Conservation (phyloP, 1,139 yeast genomes). For the Scheffersomyces segobiensis region DNA sequence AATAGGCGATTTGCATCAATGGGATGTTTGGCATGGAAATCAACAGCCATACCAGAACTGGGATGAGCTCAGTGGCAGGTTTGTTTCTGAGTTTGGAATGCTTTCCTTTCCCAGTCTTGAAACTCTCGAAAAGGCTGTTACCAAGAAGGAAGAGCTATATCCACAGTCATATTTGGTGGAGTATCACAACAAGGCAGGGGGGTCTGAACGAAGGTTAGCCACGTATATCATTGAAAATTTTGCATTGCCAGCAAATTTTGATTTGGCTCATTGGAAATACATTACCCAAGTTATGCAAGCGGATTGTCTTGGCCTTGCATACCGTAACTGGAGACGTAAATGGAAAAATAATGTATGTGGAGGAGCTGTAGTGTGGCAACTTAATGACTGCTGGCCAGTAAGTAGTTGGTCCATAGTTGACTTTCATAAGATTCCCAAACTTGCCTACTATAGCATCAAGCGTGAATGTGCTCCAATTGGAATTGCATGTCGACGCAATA, state of each 20-base stretch:
- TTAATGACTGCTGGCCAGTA: conserved; percentile 55
- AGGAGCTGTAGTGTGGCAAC: conserved; percentile 52
- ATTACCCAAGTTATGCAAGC: conserved; percentile 51
- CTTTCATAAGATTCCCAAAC: conserved; percentile 38
- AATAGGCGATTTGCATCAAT: conserved; percentile 49
- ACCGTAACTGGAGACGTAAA: conserved; percentile 45
- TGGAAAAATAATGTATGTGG: conserved; percentile 33
- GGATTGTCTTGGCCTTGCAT: conserved; percentile 48
- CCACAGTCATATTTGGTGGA: conserved; percentile 41
- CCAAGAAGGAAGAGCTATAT: conserved; percentile 28
- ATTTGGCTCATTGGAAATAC: conserved; percentile 43
- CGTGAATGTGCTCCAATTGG: conserved; percentile 38
- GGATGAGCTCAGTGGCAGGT: conserved; percentile 40
- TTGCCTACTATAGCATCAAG: conserved; percentile 46
- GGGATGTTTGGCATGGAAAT: conserved; percentile 53
- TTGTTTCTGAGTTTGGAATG: conserved; percentile 52
- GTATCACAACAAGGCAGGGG: conserved; percentile 44
- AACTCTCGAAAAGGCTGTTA: conserved; percentile 31
- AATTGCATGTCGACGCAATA: conserved; percentile 18
- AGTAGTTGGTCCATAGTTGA: conserved; percentile 49
- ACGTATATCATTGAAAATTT: conserved; percentile 47
- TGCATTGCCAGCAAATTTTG: conserved; percentile 29
- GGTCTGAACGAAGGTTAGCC: conserved; percentile 45
- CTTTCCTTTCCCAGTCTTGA: conserved; percentile 37
- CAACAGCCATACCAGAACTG: conserved; percentile 47